phyloP scores from a whole-genome alignment of 441 rosid genomes.

The Pelargonium myrrhifolium region DNA sequence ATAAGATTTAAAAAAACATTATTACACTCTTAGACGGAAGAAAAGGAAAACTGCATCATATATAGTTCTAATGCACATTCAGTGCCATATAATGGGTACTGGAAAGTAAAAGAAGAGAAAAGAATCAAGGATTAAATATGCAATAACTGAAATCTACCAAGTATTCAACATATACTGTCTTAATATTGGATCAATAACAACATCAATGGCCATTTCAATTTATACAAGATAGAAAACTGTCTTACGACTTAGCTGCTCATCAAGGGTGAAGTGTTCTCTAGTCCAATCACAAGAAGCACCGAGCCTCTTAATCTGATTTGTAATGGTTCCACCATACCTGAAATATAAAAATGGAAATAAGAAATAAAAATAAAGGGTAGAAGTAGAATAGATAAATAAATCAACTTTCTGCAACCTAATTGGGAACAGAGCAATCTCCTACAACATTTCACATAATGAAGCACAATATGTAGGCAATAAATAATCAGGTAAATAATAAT shows the following conservation, averaged over 20 bases:
- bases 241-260: constrained; percentile 99
- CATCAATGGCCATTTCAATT: constrained; percentile 19
- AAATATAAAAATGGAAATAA: constrained; percentile 18
- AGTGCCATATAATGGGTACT: neutral
- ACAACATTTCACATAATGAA: neutral
- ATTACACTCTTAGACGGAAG: neutral
- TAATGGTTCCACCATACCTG: constrained; percentile 93
- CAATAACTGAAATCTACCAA: neutral
- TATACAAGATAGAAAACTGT: constrained; percentile 38
- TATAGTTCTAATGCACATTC: constrained; percentile 4
- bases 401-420: neutral
- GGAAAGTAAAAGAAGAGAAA: neutral
- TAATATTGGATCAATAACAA: neutral
- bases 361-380: neutral
- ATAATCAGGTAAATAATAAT: neutral
- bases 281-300: constrained; percentile 99
- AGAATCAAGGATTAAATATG: neutral
- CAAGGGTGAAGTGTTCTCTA: constrained; percentile 89
- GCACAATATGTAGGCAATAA: neutral
- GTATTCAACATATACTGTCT: constrained; percentile 3
- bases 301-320: constrained; percentile 88
- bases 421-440: neutral
- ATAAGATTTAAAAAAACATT: constrained; percentile 4
- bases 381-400: neutral
- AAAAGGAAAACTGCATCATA: neutral